phyloP scores from a whole-genome alignment of 345 rosid genomes.

The Brassica cretica region DNA sequence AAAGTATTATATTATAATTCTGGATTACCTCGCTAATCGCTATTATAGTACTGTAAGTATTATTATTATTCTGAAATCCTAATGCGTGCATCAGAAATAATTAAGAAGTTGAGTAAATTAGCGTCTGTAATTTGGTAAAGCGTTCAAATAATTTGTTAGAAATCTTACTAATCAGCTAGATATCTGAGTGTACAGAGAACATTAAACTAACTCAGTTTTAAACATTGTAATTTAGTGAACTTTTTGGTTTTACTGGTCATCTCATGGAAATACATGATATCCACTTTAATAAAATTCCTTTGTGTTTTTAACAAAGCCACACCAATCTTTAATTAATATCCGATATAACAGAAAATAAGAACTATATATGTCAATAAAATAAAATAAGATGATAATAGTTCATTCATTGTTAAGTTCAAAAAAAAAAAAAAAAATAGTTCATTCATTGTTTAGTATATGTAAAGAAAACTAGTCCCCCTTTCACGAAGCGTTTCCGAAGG shows the following conservation, averaged over 20 bases:
- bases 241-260: neutral
- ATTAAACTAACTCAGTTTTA: neutral
- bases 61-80: neutral
- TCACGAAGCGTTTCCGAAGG: constrained; percentile 26
- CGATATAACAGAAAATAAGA: neutral
- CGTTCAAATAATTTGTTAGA: neutral
- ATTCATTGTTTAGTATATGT: neutral
- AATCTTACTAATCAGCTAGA: neutral
- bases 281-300: neutral
- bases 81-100: neutral
- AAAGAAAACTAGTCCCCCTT: constrained; percentile 18
- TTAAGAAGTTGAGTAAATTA: neutral
- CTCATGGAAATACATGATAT: neutral
- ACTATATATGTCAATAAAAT: constrained; percentile 11
- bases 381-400: constrained; percentile 14
- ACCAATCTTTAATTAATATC: constrained; percentile 23
- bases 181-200: neutral
- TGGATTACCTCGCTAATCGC: too few relatives aligned
- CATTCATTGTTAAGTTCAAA: neutral
- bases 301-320: neutral
- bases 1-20: neutral
- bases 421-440: too few relatives aligned
- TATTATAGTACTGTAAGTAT: neutral
- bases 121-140: neutral
- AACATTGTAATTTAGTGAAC: neutral